Conservation (phyloP, 176 grass and related monocot species). For the Chloris gayana region DNA sequence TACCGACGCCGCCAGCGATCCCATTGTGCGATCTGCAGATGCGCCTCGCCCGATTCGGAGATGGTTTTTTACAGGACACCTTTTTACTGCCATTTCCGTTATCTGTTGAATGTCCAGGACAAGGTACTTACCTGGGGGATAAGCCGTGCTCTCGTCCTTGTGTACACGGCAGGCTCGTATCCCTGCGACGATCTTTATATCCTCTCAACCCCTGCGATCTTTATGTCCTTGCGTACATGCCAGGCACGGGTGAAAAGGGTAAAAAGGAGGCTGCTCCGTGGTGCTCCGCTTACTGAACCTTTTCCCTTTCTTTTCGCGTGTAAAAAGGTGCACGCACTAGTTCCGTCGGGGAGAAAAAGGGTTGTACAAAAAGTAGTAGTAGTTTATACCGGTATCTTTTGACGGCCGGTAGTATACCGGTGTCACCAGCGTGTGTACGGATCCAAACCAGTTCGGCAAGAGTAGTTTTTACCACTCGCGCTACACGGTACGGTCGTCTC, state of each 20-base stretch:
- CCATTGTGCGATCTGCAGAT: background rate
- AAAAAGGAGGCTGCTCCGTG: background rate
- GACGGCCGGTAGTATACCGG: too few relatives aligned
- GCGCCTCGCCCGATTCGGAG: background rate
- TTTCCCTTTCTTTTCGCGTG: background rate
- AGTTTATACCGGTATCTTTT: background rate
- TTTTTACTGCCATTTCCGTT: background rate
- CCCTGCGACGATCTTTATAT: background rate
- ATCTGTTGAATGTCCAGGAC: background rate
- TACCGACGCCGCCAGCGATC: background rate
- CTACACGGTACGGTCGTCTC: background rate
- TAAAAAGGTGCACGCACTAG: background rate
- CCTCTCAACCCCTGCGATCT: background rate
- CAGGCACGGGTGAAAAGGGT: background rate
- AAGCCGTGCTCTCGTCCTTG: background rate
- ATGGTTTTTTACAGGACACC: background rate
- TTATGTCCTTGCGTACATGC: background rate
- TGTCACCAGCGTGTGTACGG: too few relatives aligned
- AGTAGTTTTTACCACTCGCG: too few relatives aligned
- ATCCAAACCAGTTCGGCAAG: too few relatives aligned
- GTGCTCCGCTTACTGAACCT: too few relatives aligned
- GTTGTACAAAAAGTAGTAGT: background rate
- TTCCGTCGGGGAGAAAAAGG: too few relatives aligned
- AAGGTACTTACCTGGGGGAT: background rate
- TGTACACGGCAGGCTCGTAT: background rate